These are phyloP conservation scores for Plectranthus barbatus DNA, from an alignment of 257 asterid species.

Conservation along the genomic window DNA sequence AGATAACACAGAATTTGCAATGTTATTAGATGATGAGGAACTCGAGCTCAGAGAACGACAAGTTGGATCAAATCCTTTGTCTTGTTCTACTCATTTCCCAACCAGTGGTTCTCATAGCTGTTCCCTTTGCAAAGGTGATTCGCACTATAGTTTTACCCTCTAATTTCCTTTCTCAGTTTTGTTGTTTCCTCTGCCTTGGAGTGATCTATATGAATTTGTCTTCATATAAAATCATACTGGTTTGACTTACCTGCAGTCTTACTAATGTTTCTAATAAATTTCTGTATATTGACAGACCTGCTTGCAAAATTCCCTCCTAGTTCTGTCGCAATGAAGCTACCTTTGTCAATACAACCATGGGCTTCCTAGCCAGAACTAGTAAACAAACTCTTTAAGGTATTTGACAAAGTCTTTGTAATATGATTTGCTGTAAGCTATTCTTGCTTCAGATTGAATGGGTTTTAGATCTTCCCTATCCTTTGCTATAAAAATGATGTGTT, in stretches of 20 bases:
- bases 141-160: not conserved
- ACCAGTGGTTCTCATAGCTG: constrained; percentile 64
- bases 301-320: constrained; percentile 91
- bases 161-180: not conserved
- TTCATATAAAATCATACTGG: not conserved
- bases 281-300: constrained; percentile 45
- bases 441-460: constrained; percentile 7
- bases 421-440: not conserved
- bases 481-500: not conserved
- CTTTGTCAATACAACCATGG: constrained; percentile 78
- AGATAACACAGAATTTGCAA: constrained; percentile 37
- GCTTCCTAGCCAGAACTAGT: constrained; percentile 72
- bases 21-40: constrained; percentile 85
- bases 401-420: constrained; percentile 6
- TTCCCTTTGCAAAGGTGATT: constrained; percentile 93
- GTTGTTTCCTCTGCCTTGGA: not conserved
- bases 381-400: constrained; percentile 93
- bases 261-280: constrained; percentile 10
- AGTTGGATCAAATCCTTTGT: constrained; percentile 70
- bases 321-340: constrained; percentile 73
- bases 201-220: constrained; percentile 15
- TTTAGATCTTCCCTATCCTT: not conserved
- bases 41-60: constrained; percentile 81
- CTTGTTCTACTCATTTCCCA: constrained; percentile 71
- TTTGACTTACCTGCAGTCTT: not conserved